Percentiles rank a stretch among this genome's conserved stretches.
Conservation (phyloP, 805 yeast species). For the Grigorovia humatica region DNA sequence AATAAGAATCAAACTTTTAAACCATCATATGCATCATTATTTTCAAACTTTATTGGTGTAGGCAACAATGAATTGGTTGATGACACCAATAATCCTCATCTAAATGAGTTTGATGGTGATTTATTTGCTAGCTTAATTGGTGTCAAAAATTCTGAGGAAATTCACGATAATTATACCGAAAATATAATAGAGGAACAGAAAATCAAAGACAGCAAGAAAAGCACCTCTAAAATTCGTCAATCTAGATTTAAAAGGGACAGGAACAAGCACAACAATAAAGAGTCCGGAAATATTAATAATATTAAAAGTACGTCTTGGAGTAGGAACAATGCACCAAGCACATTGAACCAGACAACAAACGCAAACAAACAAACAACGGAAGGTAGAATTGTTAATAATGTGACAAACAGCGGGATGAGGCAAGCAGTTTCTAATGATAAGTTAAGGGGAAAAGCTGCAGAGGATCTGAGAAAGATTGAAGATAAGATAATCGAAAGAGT, state of each 20-base stretch:
- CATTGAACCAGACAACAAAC: no score
- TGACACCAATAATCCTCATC: constrained; percentile 9
- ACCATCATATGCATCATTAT: not conserved
- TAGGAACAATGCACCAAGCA: not conserved
- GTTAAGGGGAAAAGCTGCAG: no score
- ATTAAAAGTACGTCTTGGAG: not conserved
- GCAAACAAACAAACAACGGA: no score
- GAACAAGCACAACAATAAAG: not conserved
- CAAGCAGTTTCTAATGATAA: no score
- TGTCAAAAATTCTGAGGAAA: constrained; percentile 23
- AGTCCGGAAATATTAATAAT: not conserved
- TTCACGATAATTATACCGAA: constrained; percentile 20
- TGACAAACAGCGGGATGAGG: no score
- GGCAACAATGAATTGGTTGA: constrained; percentile 5
- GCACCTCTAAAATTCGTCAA: constrained; percentile 13
- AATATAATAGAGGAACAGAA: constrained; percentile 5
- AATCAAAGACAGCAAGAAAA: constrained; percentile 6
- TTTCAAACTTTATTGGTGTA: constrained; percentile 1
- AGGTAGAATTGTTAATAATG: no score
- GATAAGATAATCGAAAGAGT: no score
- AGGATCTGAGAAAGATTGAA: no score
- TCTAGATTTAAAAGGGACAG: constrained; percentile 26
- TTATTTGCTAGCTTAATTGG: constrained; percentile 26
- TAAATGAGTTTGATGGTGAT: constrained; percentile 24
- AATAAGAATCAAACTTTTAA: constrained; percentile 21